Evolutionary conservation across 164 flowering plant species (phyloP), one percentile per base, ranked within the genome.

Genomic region (Cinnamomum micranthum): DNA sequence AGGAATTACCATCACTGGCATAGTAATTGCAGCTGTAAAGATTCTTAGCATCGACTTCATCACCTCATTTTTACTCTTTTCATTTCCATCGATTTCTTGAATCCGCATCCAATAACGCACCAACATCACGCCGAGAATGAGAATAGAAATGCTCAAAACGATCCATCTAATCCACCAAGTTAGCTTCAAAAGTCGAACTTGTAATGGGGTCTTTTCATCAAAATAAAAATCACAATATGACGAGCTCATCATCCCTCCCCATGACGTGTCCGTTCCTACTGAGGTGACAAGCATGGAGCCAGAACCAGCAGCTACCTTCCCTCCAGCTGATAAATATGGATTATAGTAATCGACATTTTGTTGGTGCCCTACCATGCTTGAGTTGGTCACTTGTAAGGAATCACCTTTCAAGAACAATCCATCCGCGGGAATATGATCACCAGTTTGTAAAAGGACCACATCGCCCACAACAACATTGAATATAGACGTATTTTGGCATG

Each of bases 171-270:
- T 83, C 0, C 81, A 79, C 10, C 88, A 78, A 3, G 92, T 85
- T 11, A 91, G 82, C 80, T 83, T 85, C 76, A 85, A 75, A 19
- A 91, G 86, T 24, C 91, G 75, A 0, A 22, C 85, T 72, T 91
- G 95, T 27, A 91, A 69, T 23, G 92, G 95, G 0, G 95, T 91
- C 50, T 78, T 76, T 69, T 89, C 89, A 20, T 69, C 35, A 14
- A 78, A 76, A 20, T 69, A 31, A 14, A 78, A 76, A 72, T 84
- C 87, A 0, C 77, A 69, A 65, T 68, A 79, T 23, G 87, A 83
- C 4, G 83, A 66, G 82, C 90, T 86, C 95, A 89, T 90, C 89
- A 87, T 82, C 74, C 83, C 82, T 0, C 88, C 86, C 88, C 85
- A 82, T 2, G 80, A 9, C 0, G 86, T 83, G 74, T 83, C 78